Conservation (phyloP, 768 basidiomycete species). For the Porphyrellus cyaneotinctus region DNA sequence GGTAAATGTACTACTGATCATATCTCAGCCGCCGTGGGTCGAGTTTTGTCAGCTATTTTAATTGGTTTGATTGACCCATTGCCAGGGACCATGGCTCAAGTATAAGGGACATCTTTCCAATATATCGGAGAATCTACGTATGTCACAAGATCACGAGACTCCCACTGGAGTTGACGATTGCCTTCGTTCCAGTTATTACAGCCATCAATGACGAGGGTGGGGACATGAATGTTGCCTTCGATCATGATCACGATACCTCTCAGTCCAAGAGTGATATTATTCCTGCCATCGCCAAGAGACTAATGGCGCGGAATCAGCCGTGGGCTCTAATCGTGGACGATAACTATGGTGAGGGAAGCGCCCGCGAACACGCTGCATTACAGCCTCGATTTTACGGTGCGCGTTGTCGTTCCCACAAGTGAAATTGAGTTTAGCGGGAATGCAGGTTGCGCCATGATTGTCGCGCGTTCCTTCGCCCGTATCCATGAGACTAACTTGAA, state of each 20-base stretch:
- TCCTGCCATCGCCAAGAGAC: conserved; percentile 84
- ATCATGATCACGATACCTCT: conserved; percentile 50
- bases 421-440: neutral
- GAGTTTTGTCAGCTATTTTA: neutral
- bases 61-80: conserved; percentile 1
- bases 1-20: conserved; percentile 99
- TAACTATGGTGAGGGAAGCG: conserved; percentile 97
- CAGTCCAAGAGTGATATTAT: conserved; percentile 69
- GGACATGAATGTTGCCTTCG: conserved; percentile 87
- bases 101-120: conserved; percentile 97
- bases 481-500: conserved; percentile 98
- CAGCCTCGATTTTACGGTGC: conserved; percentile 92
- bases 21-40: conserved; percentile 86
- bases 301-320: conserved; percentile 77
- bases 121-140: conserved; percentile 92
- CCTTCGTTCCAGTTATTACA: conserved; percentile 66
- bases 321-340: conserved; percentile 96
- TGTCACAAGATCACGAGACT: conserved; percentile 29
- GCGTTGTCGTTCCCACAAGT: conserved; percentile 3
- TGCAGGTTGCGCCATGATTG: conserved; percentile 77
- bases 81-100: conserved; percentile 93
- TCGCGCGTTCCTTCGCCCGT: conserved; percentile 92
- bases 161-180: conserved; percentile 2
- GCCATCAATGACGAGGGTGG: conserved; percentile 95
- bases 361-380: conserved; percentile 94